Evolutionary conservation across 305 asterid genomes (phyloP).

Genomic region (Withania somnifera): DNA sequence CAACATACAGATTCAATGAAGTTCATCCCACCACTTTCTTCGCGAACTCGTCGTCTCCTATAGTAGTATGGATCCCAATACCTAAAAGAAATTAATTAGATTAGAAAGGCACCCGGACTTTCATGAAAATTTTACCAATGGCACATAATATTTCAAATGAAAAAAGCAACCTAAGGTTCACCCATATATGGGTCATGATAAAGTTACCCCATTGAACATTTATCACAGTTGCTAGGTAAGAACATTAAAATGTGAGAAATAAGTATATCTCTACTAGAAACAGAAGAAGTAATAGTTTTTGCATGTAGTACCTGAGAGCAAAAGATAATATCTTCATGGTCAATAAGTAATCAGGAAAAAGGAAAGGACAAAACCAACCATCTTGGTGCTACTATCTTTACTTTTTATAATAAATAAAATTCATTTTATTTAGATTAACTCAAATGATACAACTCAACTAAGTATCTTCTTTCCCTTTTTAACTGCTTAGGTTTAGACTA

Average conservation of each 20-base stretch:
- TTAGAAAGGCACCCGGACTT: background rate
- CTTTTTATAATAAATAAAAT: background rate
- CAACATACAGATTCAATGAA: constrained; percentile 88
- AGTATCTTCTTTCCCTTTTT: background rate
- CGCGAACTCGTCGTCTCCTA: constrained; percentile 49
- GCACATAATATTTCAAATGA: background rate
- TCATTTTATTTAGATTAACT: background rate
- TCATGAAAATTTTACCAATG: background rate
- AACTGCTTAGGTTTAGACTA: too few species aligned
- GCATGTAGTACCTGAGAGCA: background rate
- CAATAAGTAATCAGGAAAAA: background rate
- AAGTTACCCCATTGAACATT: background rate
- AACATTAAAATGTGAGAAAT: background rate
- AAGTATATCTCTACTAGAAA: background rate
- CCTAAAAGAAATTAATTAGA: constrained; percentile 31
- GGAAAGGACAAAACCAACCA: background rate
- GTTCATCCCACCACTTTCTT: constrained; percentile 62
- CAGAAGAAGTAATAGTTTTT: background rate
- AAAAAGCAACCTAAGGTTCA: background rate
- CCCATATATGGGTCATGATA: background rate
- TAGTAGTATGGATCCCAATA: constrained; percentile 97
- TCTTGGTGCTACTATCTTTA: background rate
- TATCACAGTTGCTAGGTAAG: background rate
- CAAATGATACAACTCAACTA: background rate
- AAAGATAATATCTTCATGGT: background rate